Base-by-base conservation (phyloP, 2,329 filamentous ascomycete genomes). In the Hirsutella rhossiliensis region DNA sequence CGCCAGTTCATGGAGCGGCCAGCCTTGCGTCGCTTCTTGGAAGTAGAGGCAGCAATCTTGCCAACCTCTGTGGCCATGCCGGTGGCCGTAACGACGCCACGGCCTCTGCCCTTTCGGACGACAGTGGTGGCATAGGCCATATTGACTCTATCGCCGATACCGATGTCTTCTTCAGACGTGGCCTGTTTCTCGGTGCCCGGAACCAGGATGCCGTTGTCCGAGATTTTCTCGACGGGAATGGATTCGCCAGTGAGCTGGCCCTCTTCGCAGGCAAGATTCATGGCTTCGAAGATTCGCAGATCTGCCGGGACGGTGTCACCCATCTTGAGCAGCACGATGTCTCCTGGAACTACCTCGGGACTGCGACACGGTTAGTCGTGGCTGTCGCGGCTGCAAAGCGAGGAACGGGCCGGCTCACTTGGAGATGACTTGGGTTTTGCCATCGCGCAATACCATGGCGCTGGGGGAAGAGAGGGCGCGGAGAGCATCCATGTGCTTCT, bases 191-290 rank as follows among this genome's bases (percentile, higher is more conserved):
- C 79, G 56, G 59, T 69, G 52, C 55, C 67, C 4, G 66, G 67
- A 7, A 63, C 57, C 7, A 53, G 43, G 20, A 75, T 70, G 47
- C 65, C 62, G 52, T 69, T 69, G 18, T 75, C 69, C 19, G 72
- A 66, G 38, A 74, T 70, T 65, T 88, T 84, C 57, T 80, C 76
- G 23, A 84, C 80, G 7, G 83, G 80, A 15, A 84, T 68, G 4
- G 84, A 84, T 61, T 89, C 84, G 55, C 84, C 84, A 7, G 84
- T 88, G 38, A 88, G 72, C 41, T 84, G 78, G 39, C 82, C 80
- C 61, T 88, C 84, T 53, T 94, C 87, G 55, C 83, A 87, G 48
- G 80, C 78, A 39, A 88, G 71, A 59, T 92, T 90, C 75, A 89
- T 84, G 47, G 74, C 76, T 54, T 87, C 80, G 51, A 84, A 73